A percentile compares a stretch with the other conserved stretches of the same genome.
Evolutionary conservation across 2,329 filamentous ascomycete genomes (phyloP).

Genomic region (Lizonia empirigonia): DNA sequence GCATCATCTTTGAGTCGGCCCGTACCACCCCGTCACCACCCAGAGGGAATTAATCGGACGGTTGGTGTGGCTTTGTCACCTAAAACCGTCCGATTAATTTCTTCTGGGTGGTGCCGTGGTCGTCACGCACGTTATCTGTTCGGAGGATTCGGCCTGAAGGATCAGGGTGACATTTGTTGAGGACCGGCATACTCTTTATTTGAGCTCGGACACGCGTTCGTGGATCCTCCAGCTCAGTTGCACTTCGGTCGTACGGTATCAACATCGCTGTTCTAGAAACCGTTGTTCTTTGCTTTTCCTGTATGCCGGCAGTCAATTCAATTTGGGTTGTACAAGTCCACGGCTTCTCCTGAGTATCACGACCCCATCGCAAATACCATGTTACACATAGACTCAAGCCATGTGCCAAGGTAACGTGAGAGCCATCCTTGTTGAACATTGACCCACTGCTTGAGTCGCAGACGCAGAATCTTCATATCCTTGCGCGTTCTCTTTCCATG

Average conservation of each 20-base stretch:
- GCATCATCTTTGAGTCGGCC: neutral
- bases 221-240: neutral
- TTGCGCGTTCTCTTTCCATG: neutral
- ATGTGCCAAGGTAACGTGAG: neutral
- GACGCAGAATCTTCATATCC: neutral
- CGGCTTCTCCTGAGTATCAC: neutral
- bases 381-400: neutral
- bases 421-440: neutral
- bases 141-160: neutral
- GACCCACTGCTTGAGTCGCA: neutral
- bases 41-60: too few relatives aligned
- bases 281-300: neutral
- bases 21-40: neutral
- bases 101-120: neutral
- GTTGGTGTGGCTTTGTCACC: too few relatives aligned
- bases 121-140: too few relatives aligned
- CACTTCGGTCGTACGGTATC: neutral
- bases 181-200: neutral
- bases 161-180: neutral
- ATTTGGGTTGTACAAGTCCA: slow-evolving; percentile 9
- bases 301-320: slow-evolving; percentile 5
- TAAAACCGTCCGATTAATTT: neutral
- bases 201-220: too few relatives aligned
- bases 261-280: neutral
- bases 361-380: neutral